phyloP scores from a whole-genome alignment of 2,329 filamentous ascomycete species.

The Aspergillus viridinutans region DNA sequence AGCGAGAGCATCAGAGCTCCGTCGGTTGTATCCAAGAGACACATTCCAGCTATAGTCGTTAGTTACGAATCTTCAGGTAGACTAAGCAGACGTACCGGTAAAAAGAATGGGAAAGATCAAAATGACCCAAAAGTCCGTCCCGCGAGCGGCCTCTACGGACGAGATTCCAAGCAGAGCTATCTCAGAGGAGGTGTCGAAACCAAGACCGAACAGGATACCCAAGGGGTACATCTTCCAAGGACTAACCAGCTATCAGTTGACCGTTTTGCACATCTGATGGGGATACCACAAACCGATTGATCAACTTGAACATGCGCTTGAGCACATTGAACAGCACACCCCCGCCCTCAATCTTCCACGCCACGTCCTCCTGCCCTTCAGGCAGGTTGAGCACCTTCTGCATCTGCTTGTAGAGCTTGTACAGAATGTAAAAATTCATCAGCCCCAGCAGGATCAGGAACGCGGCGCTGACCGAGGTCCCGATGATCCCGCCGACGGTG shows the following conservation, averaged over 20 bases:
- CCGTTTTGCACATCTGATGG: not conserved
- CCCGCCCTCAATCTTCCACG: slow-evolving; percentile 68
- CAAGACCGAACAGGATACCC: slow-evolving; percentile 82
- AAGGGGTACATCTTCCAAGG: slow-evolving; percentile 94
- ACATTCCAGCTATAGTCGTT: slow-evolving; percentile 70
- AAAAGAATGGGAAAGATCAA: slow-evolving; percentile 87
- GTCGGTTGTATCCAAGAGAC: slow-evolving; percentile 85
- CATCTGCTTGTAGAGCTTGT: slow-evolving; percentile 68
- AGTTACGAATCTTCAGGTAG: not conserved
- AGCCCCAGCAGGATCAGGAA: slow-evolving; percentile 78
- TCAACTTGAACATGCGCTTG: slow-evolving; percentile 69
- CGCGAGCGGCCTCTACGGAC: slow-evolving; percentile 76
- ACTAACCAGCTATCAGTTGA: slow-evolving; percentile 17
- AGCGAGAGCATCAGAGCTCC: slow-evolving; percentile 93
- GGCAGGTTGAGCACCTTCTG: slow-evolving; percentile 52
- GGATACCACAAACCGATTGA: slow-evolving; percentile 44
- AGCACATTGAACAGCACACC: slow-evolving; percentile 71
- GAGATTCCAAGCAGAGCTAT: slow-evolving; percentile 88
- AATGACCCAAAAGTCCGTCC: slow-evolving; percentile 91
- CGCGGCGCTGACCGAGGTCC: slow-evolving; percentile 76
- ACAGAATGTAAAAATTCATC: slow-evolving; percentile 83
- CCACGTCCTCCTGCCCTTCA: slow-evolving; percentile 45
- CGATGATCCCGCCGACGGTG: slow-evolving; percentile 79
- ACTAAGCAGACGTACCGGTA: slow-evolving; percentile 56
- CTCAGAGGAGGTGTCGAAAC: slow-evolving; percentile 93